Evolutionary conservation across 257 asterid species (phyloP), one percentile per base, ranked within the genome.

Genomic region (Solanum raphanifolium): DNA sequence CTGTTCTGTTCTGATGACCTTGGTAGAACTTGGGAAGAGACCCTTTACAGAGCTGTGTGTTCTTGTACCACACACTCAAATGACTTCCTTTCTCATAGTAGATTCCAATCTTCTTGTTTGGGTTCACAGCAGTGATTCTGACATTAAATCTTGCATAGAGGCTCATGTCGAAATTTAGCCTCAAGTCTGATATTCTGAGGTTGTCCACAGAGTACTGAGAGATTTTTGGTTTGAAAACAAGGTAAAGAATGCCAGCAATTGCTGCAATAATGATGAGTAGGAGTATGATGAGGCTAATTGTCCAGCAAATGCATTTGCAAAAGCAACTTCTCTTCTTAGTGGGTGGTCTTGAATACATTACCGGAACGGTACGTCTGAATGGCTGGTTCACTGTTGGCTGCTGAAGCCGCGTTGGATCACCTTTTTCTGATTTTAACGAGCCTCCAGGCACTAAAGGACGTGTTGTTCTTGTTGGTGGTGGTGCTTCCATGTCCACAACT

Each of bases 241-340:
- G 90, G 91, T 94, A 95, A 25, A 95, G 89, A 86, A 94, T 91
- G 81, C 94, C 98, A 34, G 89, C 92, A 74, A 88, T 91, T 62
- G 95, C 96, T 41, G 93, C 98, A 43, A 95, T 87, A 18, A 91
- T 87, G 91, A 94, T 82, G 55, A 95, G 83, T 55, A 96, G 83
- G 87, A 96, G 92, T 84, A 94, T 81, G 87, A 94, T 91, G 86
- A 96, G 89, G 88, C 92, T 72, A 34, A 95, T 27, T 52, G 98
- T 94, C 98, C 98, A 94, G 86, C 98, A 94, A n/a, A 94, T 81
- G 92, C 95, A 95, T 90, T 87, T 95, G 95, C 96, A 93, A 90
- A 90, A 90, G 73, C 96, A 89, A 87, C 86, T 90, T 76, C 89
- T 46, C 85, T 86, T 88, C 92, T 90, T 91, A 62, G 41, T 86